Evolutionary conservation across 2,329 filamentous ascomycete genomes (phyloP), one percentile per base, ranked within the genome.

Genomic region (Microdochium paspali): DNA sequence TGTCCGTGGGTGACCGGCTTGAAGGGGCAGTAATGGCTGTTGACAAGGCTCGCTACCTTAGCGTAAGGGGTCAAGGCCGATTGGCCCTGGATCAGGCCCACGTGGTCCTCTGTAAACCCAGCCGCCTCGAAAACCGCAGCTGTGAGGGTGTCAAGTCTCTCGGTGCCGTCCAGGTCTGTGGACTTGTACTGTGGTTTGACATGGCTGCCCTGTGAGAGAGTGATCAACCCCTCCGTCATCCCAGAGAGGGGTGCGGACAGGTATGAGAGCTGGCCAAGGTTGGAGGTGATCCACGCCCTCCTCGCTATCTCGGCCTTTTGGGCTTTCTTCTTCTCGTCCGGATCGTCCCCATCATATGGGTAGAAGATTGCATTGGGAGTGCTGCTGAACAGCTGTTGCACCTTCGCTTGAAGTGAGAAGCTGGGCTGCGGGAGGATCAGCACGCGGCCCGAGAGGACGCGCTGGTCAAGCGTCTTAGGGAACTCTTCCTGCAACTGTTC

Each of bases 1-100:
- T 76, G 73, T 0, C 73, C 73, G 52, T 76, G 73, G 0, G 66
- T 71, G 1, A 63, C 70, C 0, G 65, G 66, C 51, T 73, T 73
- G 54, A 76, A 72, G 0, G 68, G 61, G 10, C 48, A 47, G 30
- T 45, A 55, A 2, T 52, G 46, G 3, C 40, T 44, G 13, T 54
- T 55, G 7, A 25, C 35, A 20, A 62, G 58, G 21, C 58, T 50
- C 10, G 55, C 52, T 4, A 58, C 40, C 10, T 53, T 53, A 0
- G 57, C 65, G 48, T 64, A 72, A 1, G 69, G 70, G 0, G 67
- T 71, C 3, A 58, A 39, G 1, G 53, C 61, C 0, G 62, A 59
- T 47, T 63, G 53, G 4, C 52, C 51, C 3, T 51, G 48, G 7
- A 66, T 64, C 2, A 58, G 24, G 13, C 47, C 24, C 9, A 64